Base-by-base conservation (phyloP, 306 rosid genomes). In the Hippophae rhamnoides region DNA sequence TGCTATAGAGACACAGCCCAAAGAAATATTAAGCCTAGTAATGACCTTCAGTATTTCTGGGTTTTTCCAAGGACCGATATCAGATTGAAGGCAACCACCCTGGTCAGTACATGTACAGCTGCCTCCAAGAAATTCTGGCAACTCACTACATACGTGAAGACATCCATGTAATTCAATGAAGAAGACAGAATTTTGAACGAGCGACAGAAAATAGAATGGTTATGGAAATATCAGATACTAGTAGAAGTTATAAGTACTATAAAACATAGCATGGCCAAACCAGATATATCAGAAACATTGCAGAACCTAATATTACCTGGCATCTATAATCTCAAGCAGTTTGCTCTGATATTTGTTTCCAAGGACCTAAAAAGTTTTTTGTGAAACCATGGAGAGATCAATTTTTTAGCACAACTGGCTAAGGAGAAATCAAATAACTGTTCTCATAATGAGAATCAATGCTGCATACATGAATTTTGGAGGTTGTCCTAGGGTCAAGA, bases 71-170 rank as follows among this genome's bases (percentile, higher is more conserved):
- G 99, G 99, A 23, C 99, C 99, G 76, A 88, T 92, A 68, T 88
- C 99, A 51, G 99, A 92, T 67, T 77, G 88, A 74, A 88, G 95
- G 68, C 99, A 92, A 58, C 96, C 99, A 44, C 89, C 96, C 70
- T 74, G 77, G 76, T 85, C 93, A 58, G 84, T 84, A 73, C 99
- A 92, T 23, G 82, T 88, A 72, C 99, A 92, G 77, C 54, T 78
- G 56, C 99, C 99, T 40, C 99, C 99, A 25, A 92, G 86, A 78
- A 92, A 92, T 2, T 85, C 96, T 10, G 99, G 99, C 84, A 92
- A 75, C 82, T 92, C 99, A 47, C 99, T 92, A 69, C 78, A 85
- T 7, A 51, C 65, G 70, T 67, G 60, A 67, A 59, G 75, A 72
- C 58, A 13, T 49, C 14, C 14, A 5, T 49, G 53, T 12, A 49